Base-by-base conservation (phyloP, 2,329 filamentous ascomycete genomes). In the Aspergillus luchuensis region DNA sequence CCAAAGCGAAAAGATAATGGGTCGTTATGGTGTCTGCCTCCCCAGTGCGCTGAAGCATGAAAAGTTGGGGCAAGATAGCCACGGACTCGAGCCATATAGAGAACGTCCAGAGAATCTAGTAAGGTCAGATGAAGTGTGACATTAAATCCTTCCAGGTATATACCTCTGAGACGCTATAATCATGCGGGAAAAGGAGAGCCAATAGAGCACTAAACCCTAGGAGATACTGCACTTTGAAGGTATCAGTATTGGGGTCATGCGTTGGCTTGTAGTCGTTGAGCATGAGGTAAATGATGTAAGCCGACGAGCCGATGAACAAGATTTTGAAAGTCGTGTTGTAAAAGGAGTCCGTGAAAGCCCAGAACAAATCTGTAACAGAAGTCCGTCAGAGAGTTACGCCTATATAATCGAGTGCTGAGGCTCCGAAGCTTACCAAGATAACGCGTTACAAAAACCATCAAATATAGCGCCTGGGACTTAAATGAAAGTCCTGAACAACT, bases 1-100 rank as follows among this genome's bases (percentile, higher is more conserved):
- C 95, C 39, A 99, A 84, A 13, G 96, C 94, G 73, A 97, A 97
- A 45, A 99, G 85, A 77, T 99, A 99, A 79, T 99, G 94, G 1
- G 93, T 97, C 11, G 95, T 99, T 74, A 99, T 99, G n/a, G 95
- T 97, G 81, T 99, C 95, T 10, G 95, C 96, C 81, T 98, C 94
- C 67, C 95, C 96, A 0, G 95, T 99, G 71, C 95, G 86, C 81
- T 99, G 95, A 65, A 99, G 84, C 91, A 99, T 96, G 79, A 99
- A 98, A 56, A 99, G 86, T 81, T 99, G 95, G 1, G 95, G 95
- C 62, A 99, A 85, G 69, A 99, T 99, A 56, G 95, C 95, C 17
- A 99, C 95, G 4, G 91, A 89, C 81, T 99, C 95, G 33, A 99
- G 86, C 95, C 95, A 99, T 77, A 99, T 97, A 57, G 91, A 96